Conservation (phyloP, 1,284 basidiomycete genomes). For the Calocybe gambosa region DNA sequence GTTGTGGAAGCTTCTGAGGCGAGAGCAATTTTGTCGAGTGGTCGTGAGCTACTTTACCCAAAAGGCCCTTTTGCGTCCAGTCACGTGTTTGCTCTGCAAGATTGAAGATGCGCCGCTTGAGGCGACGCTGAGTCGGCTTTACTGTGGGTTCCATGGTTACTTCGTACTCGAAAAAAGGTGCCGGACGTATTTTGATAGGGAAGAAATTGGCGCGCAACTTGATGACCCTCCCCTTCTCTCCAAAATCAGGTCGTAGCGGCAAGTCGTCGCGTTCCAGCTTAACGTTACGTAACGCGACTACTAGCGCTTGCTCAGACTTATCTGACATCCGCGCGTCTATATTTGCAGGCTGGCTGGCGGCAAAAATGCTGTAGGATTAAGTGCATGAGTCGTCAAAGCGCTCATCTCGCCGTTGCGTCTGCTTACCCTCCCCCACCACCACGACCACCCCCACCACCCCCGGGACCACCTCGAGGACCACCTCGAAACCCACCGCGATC, state of each 20-base stretch:
- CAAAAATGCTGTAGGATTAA: conserved; percentile 44
- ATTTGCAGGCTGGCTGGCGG: conserved; percentile 36
- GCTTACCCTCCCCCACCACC: conserved; percentile 47
- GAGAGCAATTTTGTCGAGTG: conserved; percentile 40
- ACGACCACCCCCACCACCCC: conserved; percentile 7
- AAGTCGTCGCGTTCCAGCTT: conserved; percentile 41
- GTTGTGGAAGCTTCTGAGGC: background rate
- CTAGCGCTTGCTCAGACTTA: conserved; percentile 49
- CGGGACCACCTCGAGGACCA: conserved; percentile 13
- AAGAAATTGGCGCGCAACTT: conserved; percentile 74
- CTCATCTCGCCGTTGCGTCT: conserved; percentile 7
- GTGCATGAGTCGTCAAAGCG: conserved; percentile 7
- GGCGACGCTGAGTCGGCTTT: conserved; percentile 43
- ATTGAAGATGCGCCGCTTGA: conserved; percentile 65
- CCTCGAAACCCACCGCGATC: conserved; percentile 22
- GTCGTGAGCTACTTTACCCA: conserved; percentile 62
- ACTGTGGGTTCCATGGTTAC: conserved; percentile 52
- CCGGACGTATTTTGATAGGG: conserved; percentile 57
- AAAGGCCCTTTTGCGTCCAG: conserved; percentile 49
- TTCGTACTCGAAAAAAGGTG: conserved; percentile 63
- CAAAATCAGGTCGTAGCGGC: conserved; percentile 65
- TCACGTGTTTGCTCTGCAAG: conserved; percentile 56
- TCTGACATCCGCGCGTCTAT: conserved; percentile 58
- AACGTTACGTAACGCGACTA: conserved; percentile 42
- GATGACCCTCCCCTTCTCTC: conserved; percentile 50